Conservation (phyloP, 345 rosid genomes). For the Turnera subulata region DNA sequence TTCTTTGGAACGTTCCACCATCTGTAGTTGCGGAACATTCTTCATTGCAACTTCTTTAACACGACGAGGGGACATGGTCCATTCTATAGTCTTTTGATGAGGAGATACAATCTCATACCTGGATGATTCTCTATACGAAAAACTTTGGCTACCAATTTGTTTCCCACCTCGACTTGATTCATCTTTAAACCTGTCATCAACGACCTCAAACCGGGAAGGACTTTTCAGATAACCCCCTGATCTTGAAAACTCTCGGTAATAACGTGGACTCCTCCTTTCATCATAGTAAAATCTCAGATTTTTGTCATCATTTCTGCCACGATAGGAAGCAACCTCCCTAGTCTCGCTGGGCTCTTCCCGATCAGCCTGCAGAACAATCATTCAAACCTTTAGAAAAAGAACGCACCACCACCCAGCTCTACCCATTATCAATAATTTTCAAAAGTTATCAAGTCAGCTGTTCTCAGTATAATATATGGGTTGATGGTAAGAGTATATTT, state of each 20-base stretch:
- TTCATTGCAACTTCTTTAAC: conserved; percentile 32
- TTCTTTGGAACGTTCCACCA: conserved; percentile 25
- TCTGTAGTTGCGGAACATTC: conserved; percentile 22
- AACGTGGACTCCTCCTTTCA: conserved; percentile 54
- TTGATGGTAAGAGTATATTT: not conserved
- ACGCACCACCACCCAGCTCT: no score
- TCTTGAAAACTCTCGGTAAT: conserved; percentile 39
- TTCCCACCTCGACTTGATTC: conserved; percentile 42
- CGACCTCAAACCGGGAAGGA: conserved; percentile 73
- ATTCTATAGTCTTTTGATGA: conserved; percentile 24
- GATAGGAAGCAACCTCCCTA: conserved; percentile 31
- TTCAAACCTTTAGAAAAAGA: conserved; percentile 1
- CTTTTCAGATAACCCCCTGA: conserved; percentile 42
- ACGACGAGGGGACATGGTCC: conserved; percentile 28
- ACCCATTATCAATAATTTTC: no score
- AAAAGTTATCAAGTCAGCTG: not conserved
- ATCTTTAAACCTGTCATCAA: conserved; percentile 74
- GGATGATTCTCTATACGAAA: conserved; percentile 30
- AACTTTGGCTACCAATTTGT: conserved; percentile 24
- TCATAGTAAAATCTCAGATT: conserved; percentile 38
- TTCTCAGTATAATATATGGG: not conserved
- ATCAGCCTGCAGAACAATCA: conserved; percentile 33
- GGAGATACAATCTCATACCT: conserved; percentile 41
- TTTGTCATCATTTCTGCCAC: conserved; percentile 43
- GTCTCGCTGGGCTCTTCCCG: conserved; percentile 37